phyloP scores from a whole-genome alignment of 176 grass and related monocot species.

The Musa acuminata region DNA sequence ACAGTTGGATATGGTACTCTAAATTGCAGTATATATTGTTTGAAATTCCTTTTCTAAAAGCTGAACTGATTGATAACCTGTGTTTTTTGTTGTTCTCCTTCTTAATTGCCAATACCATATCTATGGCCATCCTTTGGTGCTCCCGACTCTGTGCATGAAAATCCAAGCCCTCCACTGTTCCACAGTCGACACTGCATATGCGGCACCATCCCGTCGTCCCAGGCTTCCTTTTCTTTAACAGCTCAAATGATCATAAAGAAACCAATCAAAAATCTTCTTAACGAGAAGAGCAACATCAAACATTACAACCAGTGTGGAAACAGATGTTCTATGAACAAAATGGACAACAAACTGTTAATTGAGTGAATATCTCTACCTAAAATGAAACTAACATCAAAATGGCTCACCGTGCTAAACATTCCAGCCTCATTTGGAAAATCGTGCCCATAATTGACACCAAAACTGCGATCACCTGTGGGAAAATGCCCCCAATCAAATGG shows the following conservation, averaged over 20 bases:
- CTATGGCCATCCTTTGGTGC: conserved; percentile 77
- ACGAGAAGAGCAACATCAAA: background rate
- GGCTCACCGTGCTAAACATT: conserved; percentile 36
- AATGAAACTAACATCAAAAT: conserved; percentile 3
- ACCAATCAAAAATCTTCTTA: background rate
- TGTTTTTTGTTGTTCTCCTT: conserved; percentile 56
- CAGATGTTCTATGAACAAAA: background rate
- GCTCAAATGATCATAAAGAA: conserved; percentile 13
- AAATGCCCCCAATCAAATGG: conserved; percentile 25
- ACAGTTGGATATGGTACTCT: background rate
- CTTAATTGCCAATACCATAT: conserved; percentile 83
- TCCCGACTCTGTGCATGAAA: conserved; percentile 78
- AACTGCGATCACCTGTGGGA: conserved; percentile 33
- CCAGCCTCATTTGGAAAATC: conserved; percentile 45
- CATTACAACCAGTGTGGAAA: conserved; percentile 1
- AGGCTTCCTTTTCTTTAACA: conserved; percentile 41
- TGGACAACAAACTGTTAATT: background rate
- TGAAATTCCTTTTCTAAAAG: background rate
- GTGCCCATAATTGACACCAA: conserved; percentile 31
- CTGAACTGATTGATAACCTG: conserved; percentile 18
- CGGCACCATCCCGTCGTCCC: conserved; percentile 56
- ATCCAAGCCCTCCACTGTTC: conserved; percentile 61
- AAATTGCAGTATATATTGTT: background rate
- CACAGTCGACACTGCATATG: conserved; percentile 82
- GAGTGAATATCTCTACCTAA: background rate